phyloP scores from a whole-genome alignment of 108 stramenopile species.

The Schizochytrium sp. region DNA sequence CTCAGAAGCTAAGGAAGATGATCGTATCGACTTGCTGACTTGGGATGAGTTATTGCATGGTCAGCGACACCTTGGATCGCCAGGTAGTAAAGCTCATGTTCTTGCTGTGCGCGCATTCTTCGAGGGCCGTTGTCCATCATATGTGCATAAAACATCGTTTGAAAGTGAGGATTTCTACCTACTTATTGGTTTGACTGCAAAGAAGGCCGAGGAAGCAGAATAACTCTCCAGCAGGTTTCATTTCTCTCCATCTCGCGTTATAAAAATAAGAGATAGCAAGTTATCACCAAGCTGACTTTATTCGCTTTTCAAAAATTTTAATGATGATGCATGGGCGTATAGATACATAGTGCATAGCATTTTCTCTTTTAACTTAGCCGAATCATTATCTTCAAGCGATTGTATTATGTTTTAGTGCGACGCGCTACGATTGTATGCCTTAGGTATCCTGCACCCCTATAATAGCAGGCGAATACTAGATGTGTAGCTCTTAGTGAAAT shows the following conservation, averaged over 20 bases:
- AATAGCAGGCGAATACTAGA: no score
- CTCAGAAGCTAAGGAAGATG: conserved; percentile 13
- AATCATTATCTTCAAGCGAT: no score
- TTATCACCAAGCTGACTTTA: background rate
- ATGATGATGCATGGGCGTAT: no score
- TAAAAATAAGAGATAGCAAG: background rate
- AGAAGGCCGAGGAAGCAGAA: background rate
- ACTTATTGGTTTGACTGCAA: conserved; percentile 9
- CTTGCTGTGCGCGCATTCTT: conserved; percentile 1
- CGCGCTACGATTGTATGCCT: no score
- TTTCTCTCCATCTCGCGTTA: conserved; percentile 27
- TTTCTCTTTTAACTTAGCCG: no score
- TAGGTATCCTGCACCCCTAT: no score
- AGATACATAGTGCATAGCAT: no score
- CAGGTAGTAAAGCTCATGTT: background rate
- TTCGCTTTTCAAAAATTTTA: background rate
- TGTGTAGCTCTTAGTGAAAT: no score
- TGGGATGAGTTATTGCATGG: conserved; percentile 43
- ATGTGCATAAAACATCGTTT: background rate
- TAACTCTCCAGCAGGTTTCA: background rate
- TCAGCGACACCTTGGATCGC: background rate
- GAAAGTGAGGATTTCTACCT: background rate
- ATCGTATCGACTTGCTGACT: conserved; percentile 10
- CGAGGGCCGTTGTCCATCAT: conserved; percentile 23
- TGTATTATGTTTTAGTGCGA: no score